Conservation (phyloP, 1,284 basidiomycete species). For the Leccinum pseudoinsigne region DNA sequence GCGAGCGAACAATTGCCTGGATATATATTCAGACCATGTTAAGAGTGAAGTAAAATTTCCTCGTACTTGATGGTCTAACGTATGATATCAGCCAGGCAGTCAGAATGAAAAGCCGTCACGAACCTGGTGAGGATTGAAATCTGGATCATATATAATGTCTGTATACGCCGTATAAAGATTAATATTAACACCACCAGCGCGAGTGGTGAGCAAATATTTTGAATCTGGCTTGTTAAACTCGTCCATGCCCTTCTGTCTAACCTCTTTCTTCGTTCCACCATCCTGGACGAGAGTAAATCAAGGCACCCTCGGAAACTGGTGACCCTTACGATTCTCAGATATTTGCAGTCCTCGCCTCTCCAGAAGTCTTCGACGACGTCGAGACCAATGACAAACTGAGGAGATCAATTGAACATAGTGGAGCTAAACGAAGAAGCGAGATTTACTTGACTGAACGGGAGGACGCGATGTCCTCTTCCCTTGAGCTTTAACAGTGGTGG, state of each 20-base stretch:
- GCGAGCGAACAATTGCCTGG: slow-evolving; percentile 87
- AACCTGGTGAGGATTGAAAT: slow-evolving; percentile 94
- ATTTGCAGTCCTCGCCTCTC: slow-evolving; percentile 86
- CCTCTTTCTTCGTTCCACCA: slow-evolving; percentile 84
- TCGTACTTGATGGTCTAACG: slow-evolving; percentile 66
- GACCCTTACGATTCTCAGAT: slow-evolving; percentile 77
- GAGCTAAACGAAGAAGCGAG: background rate
- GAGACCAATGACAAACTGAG: slow-evolving; percentile 90
- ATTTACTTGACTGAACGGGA: slow-evolving; percentile 94
- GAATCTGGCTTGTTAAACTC: slow-evolving; percentile 88
- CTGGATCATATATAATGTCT: slow-evolving; percentile 91
- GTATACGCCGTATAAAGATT: slow-evolving; percentile 89
- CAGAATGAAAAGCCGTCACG: slow-evolving; percentile 18
- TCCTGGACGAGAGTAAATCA: slow-evolving; percentile 53
- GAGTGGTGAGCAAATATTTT: slow-evolving; percentile 89
- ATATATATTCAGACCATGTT: slow-evolving; percentile 14
- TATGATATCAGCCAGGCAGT: slow-evolving; percentile 4
- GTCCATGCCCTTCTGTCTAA: slow-evolving; percentile 94
- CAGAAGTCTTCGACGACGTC: slow-evolving; percentile 94
- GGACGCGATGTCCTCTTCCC: slow-evolving; percentile 88
- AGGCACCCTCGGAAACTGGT: slow-evolving; percentile 1
- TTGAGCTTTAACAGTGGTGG: slow-evolving; percentile 85
- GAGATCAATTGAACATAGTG: background rate
- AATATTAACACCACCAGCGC: slow-evolving; percentile 96
- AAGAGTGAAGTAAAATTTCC: slow-evolving; percentile 6